Conservation (phyloP, 768 basidiomycete species). For the Tricholoma sp. region DNA sequence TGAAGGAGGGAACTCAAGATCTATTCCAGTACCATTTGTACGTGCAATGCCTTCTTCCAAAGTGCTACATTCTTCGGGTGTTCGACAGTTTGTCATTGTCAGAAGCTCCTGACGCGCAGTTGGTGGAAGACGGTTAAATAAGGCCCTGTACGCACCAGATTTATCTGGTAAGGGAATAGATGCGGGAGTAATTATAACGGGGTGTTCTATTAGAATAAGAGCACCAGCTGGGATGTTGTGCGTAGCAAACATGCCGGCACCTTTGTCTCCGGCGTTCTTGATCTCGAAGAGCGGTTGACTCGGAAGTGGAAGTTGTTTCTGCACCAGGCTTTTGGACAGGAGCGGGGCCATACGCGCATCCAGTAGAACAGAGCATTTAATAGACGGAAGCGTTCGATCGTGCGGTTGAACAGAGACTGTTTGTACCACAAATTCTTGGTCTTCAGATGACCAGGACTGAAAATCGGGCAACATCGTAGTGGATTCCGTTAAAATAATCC, state of each 20-base stretch:
- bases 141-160: slow-evolving; percentile 16
- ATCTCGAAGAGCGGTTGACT: slow-evolving; percentile 15
- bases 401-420: neutral
- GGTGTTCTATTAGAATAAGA: slow-evolving; percentile 23
- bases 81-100: slow-evolving; percentile 20
- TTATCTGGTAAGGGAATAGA: slow-evolving; percentile 12
- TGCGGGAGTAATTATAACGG: slow-evolving; percentile 20
- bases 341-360: slow-evolving; percentile 1
- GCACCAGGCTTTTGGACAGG: neutral
- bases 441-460: neutral
- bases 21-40: slow-evolving; percentile 37
- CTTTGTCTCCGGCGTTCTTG: slow-evolving; percentile 19
- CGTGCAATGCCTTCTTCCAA: slow-evolving; percentile 37
- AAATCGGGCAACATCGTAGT: neutral
- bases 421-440: neutral
- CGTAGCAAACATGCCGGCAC: slow-evolving; percentile 26
- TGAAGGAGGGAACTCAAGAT: slow-evolving; percentile 20
- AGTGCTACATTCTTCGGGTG: slow-evolving; percentile 26
- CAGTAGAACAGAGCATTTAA: slow-evolving; percentile 1
- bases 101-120: slow-evolving; percentile 16
- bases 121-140: slow-evolving; percentile 16
- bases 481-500: neutral
- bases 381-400: neutral
- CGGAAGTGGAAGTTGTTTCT: neutral
- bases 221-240: slow-evolving; percentile 17